Percentiles rank a stretch among this genome's conserved stretches.
phyloP scores from a whole-genome alignment of 768 basidiomycete genomes.

The Hortiboletus flavorubellus region DNA sequence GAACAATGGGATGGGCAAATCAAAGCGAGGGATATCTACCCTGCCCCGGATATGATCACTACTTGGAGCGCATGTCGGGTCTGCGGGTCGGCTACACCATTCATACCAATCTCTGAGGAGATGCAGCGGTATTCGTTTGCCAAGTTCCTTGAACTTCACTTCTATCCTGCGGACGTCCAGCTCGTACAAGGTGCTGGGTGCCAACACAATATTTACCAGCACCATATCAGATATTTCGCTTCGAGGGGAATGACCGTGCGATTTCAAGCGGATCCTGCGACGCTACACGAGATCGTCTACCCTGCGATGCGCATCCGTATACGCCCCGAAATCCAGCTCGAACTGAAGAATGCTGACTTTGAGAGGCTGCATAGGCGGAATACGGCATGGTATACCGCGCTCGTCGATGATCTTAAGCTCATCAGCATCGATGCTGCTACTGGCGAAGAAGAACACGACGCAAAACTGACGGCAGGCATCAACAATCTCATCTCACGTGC shows the following conservation, averaged over 20 bases:
- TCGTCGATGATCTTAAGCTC: constrained; percentile 72
- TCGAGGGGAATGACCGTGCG: constrained; percentile 80
- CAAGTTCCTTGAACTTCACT: constrained; percentile 93
- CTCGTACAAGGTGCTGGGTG: constrained; percentile 88
- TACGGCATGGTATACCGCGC: constrained; percentile 66
- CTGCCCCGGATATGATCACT: constrained; percentile 73
- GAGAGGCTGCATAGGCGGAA: constrained; percentile 71
- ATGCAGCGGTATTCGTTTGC: constrained; percentile 94
- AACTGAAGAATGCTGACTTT: constrained; percentile 91
- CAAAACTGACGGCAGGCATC: constrained; percentile 57
- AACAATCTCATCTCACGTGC: constrained; percentile 68
- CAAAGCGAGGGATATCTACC: constrained; percentile 51
- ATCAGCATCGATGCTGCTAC: constrained; percentile 78
- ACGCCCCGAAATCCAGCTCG: constrained; percentile 81
- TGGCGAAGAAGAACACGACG: constrained; percentile 71
- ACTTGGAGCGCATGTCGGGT: constrained; percentile 89
- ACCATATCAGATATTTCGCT: constrained; percentile 91
- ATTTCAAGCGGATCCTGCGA: constrained; percentile 81
- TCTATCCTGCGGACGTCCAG: constrained; percentile 86
- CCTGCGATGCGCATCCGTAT: constrained; percentile 86
- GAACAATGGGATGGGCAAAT: constrained; percentile 87
- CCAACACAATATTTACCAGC: constrained; percentile 89
- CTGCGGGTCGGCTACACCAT: constrained; percentile 77
- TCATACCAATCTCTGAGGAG: constrained; percentile 86
- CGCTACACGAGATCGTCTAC: constrained; percentile 82